Conservation (phyloP, 805 yeast species). For the Clavispora phyllophila region DNA sequence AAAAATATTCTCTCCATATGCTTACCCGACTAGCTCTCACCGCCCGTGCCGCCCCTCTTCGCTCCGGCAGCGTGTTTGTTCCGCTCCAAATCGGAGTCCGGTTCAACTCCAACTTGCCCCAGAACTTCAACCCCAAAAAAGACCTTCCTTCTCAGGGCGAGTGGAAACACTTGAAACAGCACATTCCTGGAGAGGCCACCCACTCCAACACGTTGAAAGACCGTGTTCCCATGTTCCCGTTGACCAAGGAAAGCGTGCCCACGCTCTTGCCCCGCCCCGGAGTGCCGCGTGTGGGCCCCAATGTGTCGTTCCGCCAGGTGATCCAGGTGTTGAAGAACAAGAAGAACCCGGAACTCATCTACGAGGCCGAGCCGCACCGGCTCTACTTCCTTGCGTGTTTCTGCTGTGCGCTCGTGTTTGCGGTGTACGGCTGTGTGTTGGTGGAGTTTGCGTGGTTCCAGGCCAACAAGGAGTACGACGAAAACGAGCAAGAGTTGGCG, state of each 20-base stretch:
- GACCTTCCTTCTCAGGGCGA: slow-evolving; percentile 32
- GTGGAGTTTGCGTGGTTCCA: slow-evolving; percentile 52
- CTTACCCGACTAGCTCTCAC: slow-evolving; percentile 1
- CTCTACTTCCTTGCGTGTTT: slow-evolving; percentile 67
- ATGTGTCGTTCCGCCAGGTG: slow-evolving; percentile 56
- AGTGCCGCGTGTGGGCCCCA: slow-evolving; percentile 65
- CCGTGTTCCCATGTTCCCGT: slow-evolving; percentile 62
- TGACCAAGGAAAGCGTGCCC: slow-evolving; percentile 59
- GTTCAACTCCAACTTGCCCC: slow-evolving; percentile 26
- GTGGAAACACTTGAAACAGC: slow-evolving; percentile 40
- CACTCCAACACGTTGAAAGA: slow-evolving; percentile 46
- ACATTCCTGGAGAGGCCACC: slow-evolving; percentile 52
- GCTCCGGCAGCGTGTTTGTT: not conserved
- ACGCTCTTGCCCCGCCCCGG: slow-evolving; percentile 71
- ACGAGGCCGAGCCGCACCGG: slow-evolving; percentile 80
- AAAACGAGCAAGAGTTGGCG: slow-evolving; percentile 45
- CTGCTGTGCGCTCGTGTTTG: slow-evolving; percentile 62
- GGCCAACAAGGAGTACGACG: slow-evolving; percentile 47
- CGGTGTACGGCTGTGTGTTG: slow-evolving; percentile 62
- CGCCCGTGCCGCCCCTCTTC: not conserved
- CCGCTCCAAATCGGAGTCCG: slow-evolving; percentile 4
- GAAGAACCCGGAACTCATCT: slow-evolving; percentile 64
- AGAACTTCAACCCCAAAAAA: slow-evolving; percentile 26
- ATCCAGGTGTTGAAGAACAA: slow-evolving; percentile 50
- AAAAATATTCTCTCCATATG: not conserved